These are phyloP conservation scores for Styphnolobium japonicum DNA, from an alignment of 306 rosid species.

Conservation along the genomic window DNA sequence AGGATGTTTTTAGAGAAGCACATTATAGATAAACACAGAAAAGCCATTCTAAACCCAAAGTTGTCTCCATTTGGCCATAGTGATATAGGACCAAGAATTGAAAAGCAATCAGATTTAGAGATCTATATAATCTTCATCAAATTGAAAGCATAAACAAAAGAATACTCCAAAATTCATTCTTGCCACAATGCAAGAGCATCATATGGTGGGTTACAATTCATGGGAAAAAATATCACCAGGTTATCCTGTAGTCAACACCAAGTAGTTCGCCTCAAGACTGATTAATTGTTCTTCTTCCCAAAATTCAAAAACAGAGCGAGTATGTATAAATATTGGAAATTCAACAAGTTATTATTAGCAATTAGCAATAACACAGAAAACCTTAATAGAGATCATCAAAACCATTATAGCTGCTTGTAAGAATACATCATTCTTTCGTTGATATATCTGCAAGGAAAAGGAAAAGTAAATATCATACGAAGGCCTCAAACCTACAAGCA, in stretches of 20 bases:
- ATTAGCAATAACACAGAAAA: conserved; percentile 8
- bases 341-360: neutral
- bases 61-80: neutral
- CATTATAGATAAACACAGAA: neutral
- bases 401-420: conserved; percentile 64
- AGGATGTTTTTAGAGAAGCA: neutral
- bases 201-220: neutral
- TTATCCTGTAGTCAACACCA: conserved; percentile 8
- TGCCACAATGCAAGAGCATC: conserved; percentile 22
- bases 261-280: conserved; percentile 2
- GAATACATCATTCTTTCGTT: conserved; percentile 23
- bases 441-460: conserved; percentile 51
- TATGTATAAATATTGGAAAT: neutral
- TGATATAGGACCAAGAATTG: conserved; percentile 9
- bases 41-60: neutral
- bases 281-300: neutral
- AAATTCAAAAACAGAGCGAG: neutral
- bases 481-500: neutral
- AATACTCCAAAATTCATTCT: conserved; percentile 1
- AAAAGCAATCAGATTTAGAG: neutral
- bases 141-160: neutral
- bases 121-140: conserved; percentile 1
- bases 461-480: neutral
- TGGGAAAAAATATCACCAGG: neutral
- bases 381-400: conserved; percentile 78